Base-by-base conservation (phyloP, 768 basidiomycete species). In the Xerocomus potaroensis region DNA sequence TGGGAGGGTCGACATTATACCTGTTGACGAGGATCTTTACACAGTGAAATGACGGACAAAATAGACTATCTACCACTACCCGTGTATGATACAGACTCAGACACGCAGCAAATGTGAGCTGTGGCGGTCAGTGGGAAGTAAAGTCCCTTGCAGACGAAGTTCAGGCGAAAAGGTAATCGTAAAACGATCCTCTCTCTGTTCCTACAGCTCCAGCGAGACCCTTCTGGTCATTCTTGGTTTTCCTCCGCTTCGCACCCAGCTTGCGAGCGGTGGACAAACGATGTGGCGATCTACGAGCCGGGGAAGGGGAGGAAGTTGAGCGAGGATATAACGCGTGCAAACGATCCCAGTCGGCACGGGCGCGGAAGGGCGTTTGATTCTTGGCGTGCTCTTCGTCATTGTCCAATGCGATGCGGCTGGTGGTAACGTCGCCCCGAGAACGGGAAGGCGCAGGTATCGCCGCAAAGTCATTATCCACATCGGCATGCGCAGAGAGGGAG, bases 1-100 rank as follows among this genome's bases (percentile, higher is more conserved):
- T 86, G 47, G 48, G 74, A 12, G 81, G 79, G 23, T 81, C 81
- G 8, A 81, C 79, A 3, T 59, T 78, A 30, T 84, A 78, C 59
- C 64, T 77, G 24, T 53, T 77, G 44, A 71, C 71, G 7, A 67
- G 74, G 22, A 61, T 80, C 37, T 78, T 79, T 54, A 80, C 78
- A 3, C 76, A 78, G 24, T 79, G 58, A 53, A 36, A 11, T 6
- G 45, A 23, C 24, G 3, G 44, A 44, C 14, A 12, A n/a, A 33
- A 43, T 45, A 30, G 24, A 41, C 14, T 38, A 40, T 16, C 43
- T 56, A 47, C 35, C 36, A 41, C 23, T 31, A 8, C 16, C 41
- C 15, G 24, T 47, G 31, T 45, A 44, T 14, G 16, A 45, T 48
- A 41, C 18, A 42, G 35, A 43, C 51, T 40, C 7, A 23, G 35